Percentiles rank a stretch among this genome's conserved stretches.
phyloP scores from a whole-genome alignment of 352 stramenopile genomes.

The Phytophthora aleatoria region DNA sequence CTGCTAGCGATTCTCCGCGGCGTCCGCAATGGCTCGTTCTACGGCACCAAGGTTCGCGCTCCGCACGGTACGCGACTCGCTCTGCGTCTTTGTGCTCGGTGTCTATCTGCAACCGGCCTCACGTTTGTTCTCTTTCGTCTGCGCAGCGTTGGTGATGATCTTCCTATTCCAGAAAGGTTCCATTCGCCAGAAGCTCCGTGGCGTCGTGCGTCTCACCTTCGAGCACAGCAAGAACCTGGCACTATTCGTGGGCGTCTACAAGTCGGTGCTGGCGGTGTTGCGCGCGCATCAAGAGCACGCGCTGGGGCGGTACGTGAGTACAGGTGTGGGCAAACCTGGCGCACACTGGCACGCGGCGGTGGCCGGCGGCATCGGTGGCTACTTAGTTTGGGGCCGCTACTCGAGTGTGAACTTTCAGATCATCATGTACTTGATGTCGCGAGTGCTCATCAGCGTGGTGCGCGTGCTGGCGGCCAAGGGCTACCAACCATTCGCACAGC shows the following conservation, averaged over 20 bases:
- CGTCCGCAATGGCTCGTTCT: constrained; percentile 88
- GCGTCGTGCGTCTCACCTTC: constrained; percentile 78
- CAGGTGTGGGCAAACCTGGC: constrained; percentile 65
- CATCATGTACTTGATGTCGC: constrained; percentile 88
- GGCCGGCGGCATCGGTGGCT: constrained; percentile 75
- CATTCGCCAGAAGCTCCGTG: constrained; percentile 74
- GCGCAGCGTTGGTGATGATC: constrained; percentile 89
- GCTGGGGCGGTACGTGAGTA: constrained; percentile 34
- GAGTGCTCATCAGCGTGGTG: constrained; percentile 70
- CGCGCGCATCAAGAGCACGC: constrained; percentile 61
- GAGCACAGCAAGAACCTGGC: constrained; percentile 90
- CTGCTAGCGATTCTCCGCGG: constrained; percentile 79
- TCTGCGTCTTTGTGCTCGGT: not conserved
- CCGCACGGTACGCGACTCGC: constrained; percentile 66
- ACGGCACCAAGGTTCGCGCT: constrained; percentile 89
- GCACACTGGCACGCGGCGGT: constrained; percentile 81
- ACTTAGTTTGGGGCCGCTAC: constrained; percentile 87
- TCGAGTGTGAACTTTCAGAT: constrained; percentile 91
- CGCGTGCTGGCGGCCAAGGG: constrained; percentile 69
- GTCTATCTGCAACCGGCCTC: not conserved
- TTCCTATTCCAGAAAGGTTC: constrained; percentile 87
- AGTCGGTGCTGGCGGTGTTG: constrained; percentile 68
- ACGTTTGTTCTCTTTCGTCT: constrained; percentile 6
- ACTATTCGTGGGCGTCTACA: constrained; percentile 90
- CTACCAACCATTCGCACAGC: constrained; percentile 61